These are phyloP conservation scores for Ceratobasidium sp. DNA, from an alignment of 1,284 basidiomycete species.

Conservation along the genomic window DNA sequence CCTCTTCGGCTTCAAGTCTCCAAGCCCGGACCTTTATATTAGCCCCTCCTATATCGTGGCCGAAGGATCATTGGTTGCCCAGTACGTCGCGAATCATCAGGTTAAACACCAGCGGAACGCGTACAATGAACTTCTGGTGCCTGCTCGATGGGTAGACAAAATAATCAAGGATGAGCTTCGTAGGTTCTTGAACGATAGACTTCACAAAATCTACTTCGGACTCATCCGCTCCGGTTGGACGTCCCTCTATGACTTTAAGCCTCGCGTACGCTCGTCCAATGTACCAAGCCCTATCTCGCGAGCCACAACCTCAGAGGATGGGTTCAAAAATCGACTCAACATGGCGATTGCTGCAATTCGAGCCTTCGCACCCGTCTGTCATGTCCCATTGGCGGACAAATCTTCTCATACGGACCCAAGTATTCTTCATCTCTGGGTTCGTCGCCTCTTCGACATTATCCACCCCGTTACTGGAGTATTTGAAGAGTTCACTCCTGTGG, in stretches of 20 bases:
- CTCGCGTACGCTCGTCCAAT: background rate
- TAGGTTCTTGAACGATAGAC: background rate
- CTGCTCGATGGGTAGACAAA: constrained; percentile 21
- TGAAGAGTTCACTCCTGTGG: background rate
- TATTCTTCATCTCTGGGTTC: constrained; percentile 8
- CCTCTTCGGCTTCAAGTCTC: constrained; percentile 21
- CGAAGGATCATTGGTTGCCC: constrained; percentile 8
- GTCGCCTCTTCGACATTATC: constrained; percentile 11
- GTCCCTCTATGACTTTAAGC: constrained; percentile 5
- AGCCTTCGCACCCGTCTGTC: background rate
- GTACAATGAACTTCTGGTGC: background rate
- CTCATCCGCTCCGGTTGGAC: constrained; percentile 12
- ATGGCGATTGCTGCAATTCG: background rate
- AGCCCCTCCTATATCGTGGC: constrained; percentile 1
- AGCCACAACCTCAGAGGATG: background rate
- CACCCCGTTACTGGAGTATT: background rate
- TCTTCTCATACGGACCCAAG: background rate
- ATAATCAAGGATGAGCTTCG: constrained; percentile 8
- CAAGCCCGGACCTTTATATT: background rate
- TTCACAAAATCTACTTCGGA: constrained; percentile 5
- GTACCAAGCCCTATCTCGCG: background rate
- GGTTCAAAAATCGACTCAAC: background rate
- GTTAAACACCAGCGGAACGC: constrained; percentile 1
- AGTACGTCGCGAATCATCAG: background rate
- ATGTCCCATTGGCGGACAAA: background rate